Evolutionary conservation across 2,329 filamentous ascomycete genomes (phyloP), one percentile per base, ranked within the genome.

Genomic region (Pseudonectria buxi): DNA sequence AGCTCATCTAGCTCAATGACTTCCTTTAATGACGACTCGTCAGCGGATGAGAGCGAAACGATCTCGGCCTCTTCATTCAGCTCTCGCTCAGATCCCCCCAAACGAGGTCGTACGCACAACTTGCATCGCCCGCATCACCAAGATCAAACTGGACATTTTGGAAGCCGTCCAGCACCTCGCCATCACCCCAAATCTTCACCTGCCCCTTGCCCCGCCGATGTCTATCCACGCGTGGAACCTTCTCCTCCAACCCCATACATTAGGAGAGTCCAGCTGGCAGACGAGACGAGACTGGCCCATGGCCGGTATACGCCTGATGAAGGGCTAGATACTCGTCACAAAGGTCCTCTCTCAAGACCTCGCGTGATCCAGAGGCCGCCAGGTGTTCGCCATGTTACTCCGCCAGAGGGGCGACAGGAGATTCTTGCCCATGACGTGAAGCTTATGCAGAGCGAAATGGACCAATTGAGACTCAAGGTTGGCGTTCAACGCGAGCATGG

Each of bases 31-130:
- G 35, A 27, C 13, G 24, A 24, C 7, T 39, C 14, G 24, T 37
- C 40, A 4, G 41, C 40, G 5, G 32, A 37, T 4, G 32, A 9
- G 14, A 44, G 39, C 30, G 42, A 44, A 5, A 33, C 26, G 27
- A 39, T 30, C n/a, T 54, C 51, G 2, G 41, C 44, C 6, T 50
- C 51, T 3, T 52, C 52, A 4, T 22, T 43, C 10, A 35, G 38
- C 10, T 46, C 41, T 7, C 33, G 34, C 26, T 41, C 40, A 3
- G 41, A 28, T 4, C 37, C 37, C 10, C 25, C 31, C n/a, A 33
- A 41, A 27, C 41, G 28, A 11, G 29, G 13, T 7, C 43, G 43
- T 13, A 35, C 30, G 16, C 36, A 35, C 13, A 50, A 39, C 15
- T 32, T 24, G 4, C 43, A 33, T 24, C 44, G 37, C 11, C 35